Evolutionary conservation across 495 filamentous ascomycete genomes (phyloP).

Genomic region (Chaetomium tenue): DNA sequence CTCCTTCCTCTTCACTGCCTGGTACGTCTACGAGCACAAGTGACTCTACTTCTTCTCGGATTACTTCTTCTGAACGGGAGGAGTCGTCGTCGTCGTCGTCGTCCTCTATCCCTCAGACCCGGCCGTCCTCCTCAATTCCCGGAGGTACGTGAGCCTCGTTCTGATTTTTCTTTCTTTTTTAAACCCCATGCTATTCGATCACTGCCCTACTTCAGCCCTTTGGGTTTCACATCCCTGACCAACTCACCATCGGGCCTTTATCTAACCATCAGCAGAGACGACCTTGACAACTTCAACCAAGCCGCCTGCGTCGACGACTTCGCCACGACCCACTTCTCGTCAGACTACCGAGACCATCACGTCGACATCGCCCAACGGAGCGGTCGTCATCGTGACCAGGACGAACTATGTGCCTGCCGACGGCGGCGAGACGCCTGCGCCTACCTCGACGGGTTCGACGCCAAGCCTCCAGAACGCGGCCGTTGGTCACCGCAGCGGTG

Average conservation of each 20-base stretch:
- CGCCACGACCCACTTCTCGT: constrained; percentile 24
- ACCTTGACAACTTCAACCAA: constrained; percentile 21
- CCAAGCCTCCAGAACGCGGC: constrained; percentile 42
- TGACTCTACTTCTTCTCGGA: constrained; percentile 15
- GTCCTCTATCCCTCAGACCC: constrained; percentile 12
- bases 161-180: constrained; percentile 9
- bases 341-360: constrained; percentile 33
- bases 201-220: neutral
- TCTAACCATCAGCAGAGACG: constrained; percentile 20
- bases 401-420: constrained; percentile 32
- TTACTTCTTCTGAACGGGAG: constrained; percentile 19
- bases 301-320: constrained; percentile 5
- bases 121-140: constrained; percentile 26
- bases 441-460: constrained; percentile 21
- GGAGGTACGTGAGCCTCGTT: constrained; percentile 31
- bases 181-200: neutral
- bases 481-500: constrained; percentile 19
- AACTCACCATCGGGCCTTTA: neutral
- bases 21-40: constrained; percentile 21
- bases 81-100: constrained; percentile 15
- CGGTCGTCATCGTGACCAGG: constrained; percentile 31
- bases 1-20: constrained; percentile 13
- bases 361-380: constrained; percentile 41
- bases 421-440: constrained; percentile 14
- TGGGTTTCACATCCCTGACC: too few relatives aligned